Evolutionary conservation across 192 early-diverging fungal genomes (phyloP), one percentile per base, ranked within the genome.

Genomic region (Diversispora epigaea): DNA sequence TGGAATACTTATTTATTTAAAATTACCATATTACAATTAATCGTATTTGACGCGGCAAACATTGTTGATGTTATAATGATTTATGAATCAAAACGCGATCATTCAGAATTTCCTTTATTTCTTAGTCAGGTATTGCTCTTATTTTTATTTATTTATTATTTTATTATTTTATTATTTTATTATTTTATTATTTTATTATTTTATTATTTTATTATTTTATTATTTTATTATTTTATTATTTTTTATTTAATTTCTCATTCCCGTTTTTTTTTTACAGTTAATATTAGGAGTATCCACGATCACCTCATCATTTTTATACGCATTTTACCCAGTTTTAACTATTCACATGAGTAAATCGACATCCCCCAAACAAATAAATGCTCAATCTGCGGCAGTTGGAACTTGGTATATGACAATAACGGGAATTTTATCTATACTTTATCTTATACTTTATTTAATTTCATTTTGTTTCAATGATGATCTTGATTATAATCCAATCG

Each of bases 1-100:
- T 66, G 64, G 64, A 66, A 66, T 47, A 66, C 64, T 66, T 12
- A 4, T 12, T 44, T 66, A 22, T 66, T 66, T 47, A 66, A 66
- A 21, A n/a, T 15, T 12, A 66, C 64, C 4, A 47, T 66, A 46
- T 10, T 66, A 21, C 17, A 47, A 7, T 66, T 66, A 21, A 12
- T 66, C 9, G 46, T 46, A 21, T 66, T 22, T 47, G 64, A 66
- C 9, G 4, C 25, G 44, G 40, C 46, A 66, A 66, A 66, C 21
- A 10, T 66, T 12, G 64, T 39, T 22, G 64, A 66, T 66, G 6
- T 10, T 3, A 22, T 46, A 40, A 46, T 46, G 3, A 66, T 47
- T 4, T 10, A 44, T 41, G 3, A n/a, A 15, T 6, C 39, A 9
- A 14, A 15, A 2, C 21, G 4, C 4, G 40, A 63, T 7, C 5